Base-by-base conservation (phyloP, 176 grass and related monocot species). In the Eragrostis curvula region DNA sequence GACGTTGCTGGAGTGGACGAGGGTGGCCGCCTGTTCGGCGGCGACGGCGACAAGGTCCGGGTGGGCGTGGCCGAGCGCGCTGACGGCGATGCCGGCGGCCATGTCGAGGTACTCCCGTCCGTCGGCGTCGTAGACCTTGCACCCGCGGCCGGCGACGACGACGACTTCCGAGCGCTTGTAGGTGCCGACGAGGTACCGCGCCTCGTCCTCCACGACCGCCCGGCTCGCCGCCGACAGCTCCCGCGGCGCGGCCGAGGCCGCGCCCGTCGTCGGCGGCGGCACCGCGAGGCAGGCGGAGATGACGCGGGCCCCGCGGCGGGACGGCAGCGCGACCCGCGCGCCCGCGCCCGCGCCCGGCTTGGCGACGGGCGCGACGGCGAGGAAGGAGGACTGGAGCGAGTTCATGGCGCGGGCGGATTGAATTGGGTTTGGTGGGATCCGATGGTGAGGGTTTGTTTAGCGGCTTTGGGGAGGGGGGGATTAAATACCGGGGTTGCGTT, bases 21-120 rank as follows among this genome's bases (percentile, higher is more conserved):
- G 80, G 36, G 79, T 86, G 12, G 3, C 73, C 21, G 71, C 56
- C 86, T 98, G 93, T 20, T 82, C 71, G 1, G 69, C 12, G 36
- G 85, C 29, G 21, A 87, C 74, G 20, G 85, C 86, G 24, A 84
- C 21, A 63, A 91, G 74, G 59, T 93, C 90, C 1, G 90, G 86
- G 29, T 95, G 82, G 3, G 45, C 85, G 73, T 98, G 92, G 46
- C 96, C 96, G 67, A 98, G 86, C 3, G 90, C 77, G 72, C 88
- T 98, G 61, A 98, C 93, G 25, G 96, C 93, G 69, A 98, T 93
- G 57, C 96, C 93, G 12, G 96, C 88, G 30, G 90, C 63, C 90
- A 98, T 95, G 79, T 98, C 96, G 49, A 98, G 79, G 74, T 95
- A 98, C 81, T 95, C 96, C 17, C 88, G 91, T 2, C 90, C 92